phyloP scores from a whole-genome alignment of 2,329 filamentous ascomycete species.

The Epichloe baconii region DNA sequence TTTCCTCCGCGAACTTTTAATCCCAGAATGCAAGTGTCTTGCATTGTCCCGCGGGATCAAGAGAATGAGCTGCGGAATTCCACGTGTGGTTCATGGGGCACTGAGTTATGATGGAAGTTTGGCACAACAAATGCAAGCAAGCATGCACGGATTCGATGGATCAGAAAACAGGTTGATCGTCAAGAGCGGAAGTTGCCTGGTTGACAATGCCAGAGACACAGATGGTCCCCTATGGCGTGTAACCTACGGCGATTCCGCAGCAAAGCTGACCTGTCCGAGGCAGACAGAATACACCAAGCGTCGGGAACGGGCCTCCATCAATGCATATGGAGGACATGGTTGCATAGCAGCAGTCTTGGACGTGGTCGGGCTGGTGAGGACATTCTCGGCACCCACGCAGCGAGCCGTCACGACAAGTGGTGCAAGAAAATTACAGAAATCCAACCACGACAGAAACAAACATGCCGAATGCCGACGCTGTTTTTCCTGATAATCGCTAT shows the following conservation, averaged over 20 bases:
- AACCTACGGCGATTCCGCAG: constrained; percentile 35
- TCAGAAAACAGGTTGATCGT: too few species aligned
- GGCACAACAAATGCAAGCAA: too few species aligned
- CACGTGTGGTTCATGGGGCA: too few species aligned
- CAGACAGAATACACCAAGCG: constrained; percentile 19
- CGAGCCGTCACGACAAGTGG: constrained; percentile 20
- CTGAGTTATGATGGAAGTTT: too few species aligned
- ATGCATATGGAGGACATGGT: constrained; percentile 35
- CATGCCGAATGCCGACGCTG: too few species aligned
- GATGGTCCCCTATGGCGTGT: constrained; percentile 34
- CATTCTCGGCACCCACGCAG: constrained; percentile 28
- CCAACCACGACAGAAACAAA: too few species aligned
- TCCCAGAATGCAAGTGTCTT: constrained; percentile 30
- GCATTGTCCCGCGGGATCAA: too few species aligned
- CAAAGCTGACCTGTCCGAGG: constrained; percentile 30
- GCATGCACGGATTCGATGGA: too few species aligned
- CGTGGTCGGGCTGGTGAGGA: constrained; percentile 24
- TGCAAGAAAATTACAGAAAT: neutral
- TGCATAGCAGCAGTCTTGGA: constrained; percentile 33
- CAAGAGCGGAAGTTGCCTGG: constrained; percentile 32
- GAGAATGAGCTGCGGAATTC: too few species aligned
- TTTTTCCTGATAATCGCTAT: too few species aligned
- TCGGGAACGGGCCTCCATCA: constrained; percentile 15
- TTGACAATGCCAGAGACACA: constrained; percentile 27
- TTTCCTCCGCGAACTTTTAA: constrained; percentile 35